Conservation (phyloP, 2,329 filamentous ascomycete genomes). For the Eutypella sp. region DNA sequence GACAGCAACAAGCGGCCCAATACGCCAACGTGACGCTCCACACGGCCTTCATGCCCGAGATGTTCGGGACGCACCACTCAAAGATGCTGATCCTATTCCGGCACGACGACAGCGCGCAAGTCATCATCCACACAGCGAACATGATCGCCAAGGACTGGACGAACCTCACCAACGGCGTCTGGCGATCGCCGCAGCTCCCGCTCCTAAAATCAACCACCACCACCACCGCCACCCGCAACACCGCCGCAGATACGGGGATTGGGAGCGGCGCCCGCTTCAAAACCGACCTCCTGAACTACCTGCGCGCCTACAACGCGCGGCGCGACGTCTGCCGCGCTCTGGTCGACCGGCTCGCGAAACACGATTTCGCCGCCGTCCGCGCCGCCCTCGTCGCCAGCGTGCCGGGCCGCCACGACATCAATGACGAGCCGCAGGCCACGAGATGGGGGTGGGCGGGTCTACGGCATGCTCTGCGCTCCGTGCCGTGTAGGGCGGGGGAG, state of each 20-base stretch:
- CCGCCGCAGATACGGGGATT: conserved; percentile 27
- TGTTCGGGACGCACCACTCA: conserved; percentile 79
- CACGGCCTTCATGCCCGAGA: conserved; percentile 72
- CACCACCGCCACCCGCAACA: neutral
- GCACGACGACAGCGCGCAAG: conserved; percentile 69
- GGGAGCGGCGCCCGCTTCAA: conserved; percentile 72
- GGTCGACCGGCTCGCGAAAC: conserved; percentile 49
- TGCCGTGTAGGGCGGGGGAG: conserved; percentile 40
- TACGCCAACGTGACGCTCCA: conserved; percentile 67
- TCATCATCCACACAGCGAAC: conserved; percentile 85
- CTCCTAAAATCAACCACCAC: neutral
- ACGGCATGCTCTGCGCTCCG: conserved; percentile 49
- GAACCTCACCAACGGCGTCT: conserved; percentile 82
- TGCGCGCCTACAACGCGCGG: conserved; percentile 61
- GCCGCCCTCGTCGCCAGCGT: conserved; percentile 75
- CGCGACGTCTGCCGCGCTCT: conserved; percentile 51
- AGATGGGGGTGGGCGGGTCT: conserved; percentile 75
- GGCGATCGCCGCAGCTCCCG: conserved; percentile 69
- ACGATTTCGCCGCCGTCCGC: conserved; percentile 66
- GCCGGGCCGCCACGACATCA: conserved; percentile 59
- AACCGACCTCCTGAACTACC: conserved; percentile 65
- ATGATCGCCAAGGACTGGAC: conserved; percentile 86
- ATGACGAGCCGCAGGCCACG: conserved; percentile 43
- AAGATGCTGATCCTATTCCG: conserved; percentile 85
- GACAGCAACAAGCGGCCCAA: conserved; percentile 55